phyloP scores from a whole-genome alignment of 225 moss, liverwort and hornwort species.

The Polytrichum commune region DNA sequence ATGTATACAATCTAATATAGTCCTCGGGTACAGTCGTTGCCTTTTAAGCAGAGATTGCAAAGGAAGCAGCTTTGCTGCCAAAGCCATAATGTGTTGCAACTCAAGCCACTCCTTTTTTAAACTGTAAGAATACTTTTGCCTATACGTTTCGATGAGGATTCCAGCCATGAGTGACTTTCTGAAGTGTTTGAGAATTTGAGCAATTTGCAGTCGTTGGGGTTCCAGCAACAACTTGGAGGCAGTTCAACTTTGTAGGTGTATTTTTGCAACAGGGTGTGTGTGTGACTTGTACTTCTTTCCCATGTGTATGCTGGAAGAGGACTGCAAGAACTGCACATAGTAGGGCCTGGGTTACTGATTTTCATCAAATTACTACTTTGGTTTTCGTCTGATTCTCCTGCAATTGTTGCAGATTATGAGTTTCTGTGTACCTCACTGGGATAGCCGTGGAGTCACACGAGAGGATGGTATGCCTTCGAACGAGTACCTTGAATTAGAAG shows the following conservation, averaged over 20 bases:
- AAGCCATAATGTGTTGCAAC: not conserved
- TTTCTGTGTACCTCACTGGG: constrained; percentile 77
- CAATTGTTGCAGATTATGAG: constrained; percentile 76
- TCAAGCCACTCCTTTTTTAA: not conserved
- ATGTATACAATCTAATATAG: too few relatives aligned
- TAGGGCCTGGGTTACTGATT: not conserved
- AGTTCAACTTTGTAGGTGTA: not conserved
- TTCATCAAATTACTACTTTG: not conserved
- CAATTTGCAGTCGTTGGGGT: not conserved
- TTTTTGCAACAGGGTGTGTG: not conserved
- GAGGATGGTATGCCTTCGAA: constrained; percentile 51
- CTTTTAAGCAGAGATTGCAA: not conserved
- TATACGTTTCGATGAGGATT: not conserved
- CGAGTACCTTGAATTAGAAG: constrained; percentile 40
- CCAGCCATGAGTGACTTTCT: not conserved
- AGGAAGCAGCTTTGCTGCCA: not conserved
- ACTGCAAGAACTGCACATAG: not conserved
- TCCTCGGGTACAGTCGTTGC: not conserved
- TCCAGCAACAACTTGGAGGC: not conserved
- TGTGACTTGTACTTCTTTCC: not conserved
- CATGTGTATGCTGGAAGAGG: not conserved
- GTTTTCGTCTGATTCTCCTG: constrained; percentile 1
- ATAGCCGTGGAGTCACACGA: constrained; percentile 71
- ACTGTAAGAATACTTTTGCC: not conserved
- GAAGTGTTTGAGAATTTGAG: not conserved